These are phyloP conservation scores for Leccinum fallax DNA, from an alignment of 1,284 basidiomycete genomes.

Conservation along the genomic window DNA sequence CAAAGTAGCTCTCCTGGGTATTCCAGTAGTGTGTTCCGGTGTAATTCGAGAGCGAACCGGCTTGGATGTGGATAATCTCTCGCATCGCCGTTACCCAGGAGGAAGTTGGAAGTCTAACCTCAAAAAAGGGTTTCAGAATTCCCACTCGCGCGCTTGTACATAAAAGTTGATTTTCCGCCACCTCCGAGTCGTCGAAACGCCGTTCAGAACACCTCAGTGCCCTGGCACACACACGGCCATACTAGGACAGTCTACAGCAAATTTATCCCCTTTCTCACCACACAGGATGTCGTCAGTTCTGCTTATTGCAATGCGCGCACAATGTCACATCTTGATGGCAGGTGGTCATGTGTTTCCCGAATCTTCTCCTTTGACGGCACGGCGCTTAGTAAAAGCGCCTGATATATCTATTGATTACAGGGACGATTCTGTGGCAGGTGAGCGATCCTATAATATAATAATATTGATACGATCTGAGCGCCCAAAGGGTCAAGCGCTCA, in stretches of 20 bases:
- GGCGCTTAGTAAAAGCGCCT: slow-evolving; percentile 6
- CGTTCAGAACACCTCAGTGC: background rate
- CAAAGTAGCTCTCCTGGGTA: slow-evolving; percentile 70
- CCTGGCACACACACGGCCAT: background rate
- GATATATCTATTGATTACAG: background rate
- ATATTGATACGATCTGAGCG: background rate
- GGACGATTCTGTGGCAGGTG: background rate
- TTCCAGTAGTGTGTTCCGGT: slow-evolving; percentile 81
- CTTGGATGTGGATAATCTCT: slow-evolving; percentile 79
- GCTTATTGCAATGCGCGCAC: background rate
- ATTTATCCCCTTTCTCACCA: background rate
- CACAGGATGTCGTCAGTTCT: slow-evolving; percentile 1
- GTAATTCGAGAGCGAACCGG: slow-evolving; percentile 66
- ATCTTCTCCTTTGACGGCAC: background rate
- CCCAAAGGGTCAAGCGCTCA: background rate
- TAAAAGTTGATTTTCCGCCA: background rate
- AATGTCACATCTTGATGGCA: background rate
- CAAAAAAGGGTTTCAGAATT: slow-evolving; percentile 2
- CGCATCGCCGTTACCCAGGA: slow-evolving; percentile 48
- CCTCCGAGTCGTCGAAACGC: background rate
- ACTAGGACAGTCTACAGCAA: slow-evolving; percentile 5
- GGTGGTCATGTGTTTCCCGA: background rate
- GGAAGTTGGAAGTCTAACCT: background rate
- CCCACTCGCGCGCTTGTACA: slow-evolving; percentile 9
- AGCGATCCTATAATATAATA: background rate